These are phyloP conservation scores for Umbelopsis sp. DNA, from an alignment of 192 early-diverging fungal species.

Conservation along the genomic window DNA sequence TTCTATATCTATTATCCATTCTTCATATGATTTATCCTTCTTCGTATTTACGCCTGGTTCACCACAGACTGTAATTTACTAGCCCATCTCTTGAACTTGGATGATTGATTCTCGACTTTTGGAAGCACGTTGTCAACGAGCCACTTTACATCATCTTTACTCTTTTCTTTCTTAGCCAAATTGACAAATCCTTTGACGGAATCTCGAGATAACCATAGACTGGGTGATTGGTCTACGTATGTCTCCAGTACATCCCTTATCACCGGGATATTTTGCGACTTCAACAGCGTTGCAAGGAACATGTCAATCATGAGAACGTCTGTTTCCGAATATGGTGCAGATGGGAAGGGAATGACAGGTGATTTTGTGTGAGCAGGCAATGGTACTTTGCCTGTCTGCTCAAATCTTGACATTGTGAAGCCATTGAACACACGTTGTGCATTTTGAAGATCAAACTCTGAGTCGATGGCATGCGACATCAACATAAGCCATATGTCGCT, in stretches of 20 bases:
- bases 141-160: conserved; percentile 30
- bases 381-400: conserved; percentile 31
- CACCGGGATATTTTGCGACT: conserved; percentile 34
- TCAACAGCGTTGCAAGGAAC: conserved; percentile 32
- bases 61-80: neutral
- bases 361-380: conserved; percentile 29
- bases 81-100: conserved; percentile 13
- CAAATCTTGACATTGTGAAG: conserved; percentile 41
- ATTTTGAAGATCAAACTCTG: neutral
- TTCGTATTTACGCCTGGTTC: neutral
- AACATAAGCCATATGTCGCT: conserved; percentile 24
- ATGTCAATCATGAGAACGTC: conserved; percentile 40
- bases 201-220: conserved; percentile 20
- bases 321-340: conserved; percentile 29
- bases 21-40: neutral
- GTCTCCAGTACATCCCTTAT: conserved; percentile 34
- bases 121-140: conserved; percentile 28
- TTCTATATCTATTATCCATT: conserved; percentile 17
- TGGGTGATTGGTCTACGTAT: conserved; percentile 23
- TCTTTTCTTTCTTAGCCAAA: conserved; percentile 32
- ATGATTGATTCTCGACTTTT: conserved; percentile 9
- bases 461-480: conserved; percentile 8
- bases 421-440: conserved; percentile 35
- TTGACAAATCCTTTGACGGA: conserved; percentile 18
- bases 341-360: conserved; percentile 39